Evolutionary conservation across 371 early-diverging fungal species (phyloP), one percentile per base, ranked within the genome.

Genomic region (Mucor piriformis): DNA sequence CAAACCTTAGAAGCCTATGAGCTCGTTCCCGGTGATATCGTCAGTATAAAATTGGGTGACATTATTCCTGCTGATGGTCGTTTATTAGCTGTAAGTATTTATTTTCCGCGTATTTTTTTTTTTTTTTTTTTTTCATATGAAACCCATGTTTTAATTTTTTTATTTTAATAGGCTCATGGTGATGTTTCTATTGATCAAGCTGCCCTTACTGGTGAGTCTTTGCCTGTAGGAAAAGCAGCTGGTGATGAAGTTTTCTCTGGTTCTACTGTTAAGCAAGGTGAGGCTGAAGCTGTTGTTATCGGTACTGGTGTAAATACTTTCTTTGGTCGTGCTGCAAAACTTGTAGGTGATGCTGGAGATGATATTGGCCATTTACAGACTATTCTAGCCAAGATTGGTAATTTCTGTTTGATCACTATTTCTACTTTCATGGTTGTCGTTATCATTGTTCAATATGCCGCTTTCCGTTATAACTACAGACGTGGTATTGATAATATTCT

Each of bases 221-320:
- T 89, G 24, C 85, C 89, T 16, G 86, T 92, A 0, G 78, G 72
- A 63, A 93, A 93, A 70, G 86, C 85, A 48, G 70, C 76, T 46
- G 83, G 83, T 54, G 85, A 88, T 54, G 85, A 88, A 69, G 77
- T 91, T 55, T 86, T 86, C 66, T 93, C 93, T 51, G 83, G 83
- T 46, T 84, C 89, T 4, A 92, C 94, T 20, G 93, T 95, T 57
- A 93, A 94, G 81, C 94, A 94, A 75, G 96, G 96, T 59, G 92
- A 94, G 75, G 93, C 92, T 44, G 83, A 83, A 69, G 95, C 93
- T 44, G 82, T 95, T 27, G 92, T 95, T 59, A 91, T 92, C 38
- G 84, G 83, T 56, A 95, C 94, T 47, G 95, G 95, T 27, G 52
- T 81, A 50, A 86, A 88, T 70, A 95, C 96, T 16, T 92, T 91